phyloP scores from a whole-genome alignment of 148 eudicot species.

The Rhododendron griersonianum region DNA sequence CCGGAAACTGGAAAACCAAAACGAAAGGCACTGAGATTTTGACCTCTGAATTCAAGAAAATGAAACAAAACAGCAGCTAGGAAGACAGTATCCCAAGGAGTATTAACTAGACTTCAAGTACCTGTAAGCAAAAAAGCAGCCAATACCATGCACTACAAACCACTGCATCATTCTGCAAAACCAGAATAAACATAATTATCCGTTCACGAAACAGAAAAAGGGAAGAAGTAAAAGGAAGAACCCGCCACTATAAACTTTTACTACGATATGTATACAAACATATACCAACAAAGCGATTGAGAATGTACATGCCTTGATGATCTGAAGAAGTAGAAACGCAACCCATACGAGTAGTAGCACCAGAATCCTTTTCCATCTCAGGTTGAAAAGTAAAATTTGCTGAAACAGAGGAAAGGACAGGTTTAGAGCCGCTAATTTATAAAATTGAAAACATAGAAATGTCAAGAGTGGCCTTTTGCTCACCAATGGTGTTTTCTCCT shows the following conservation, averaged over 20 bases:
- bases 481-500: slow-evolving; percentile 67
- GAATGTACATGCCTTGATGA: slow-evolving; percentile 62
- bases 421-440: not conserved
- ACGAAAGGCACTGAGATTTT: not conserved
- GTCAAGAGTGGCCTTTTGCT: slow-evolving; percentile 21
- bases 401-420: slow-evolving; percentile 6
- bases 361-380: slow-evolving; percentile 56
- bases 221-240: not conserved
- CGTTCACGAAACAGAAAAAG: not conserved
- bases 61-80: not conserved
- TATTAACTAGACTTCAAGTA: slow-evolving; percentile 17
- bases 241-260: not conserved
- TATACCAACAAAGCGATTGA: not conserved
- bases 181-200: not conserved
- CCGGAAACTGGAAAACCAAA: slow-evolving; percentile 55
- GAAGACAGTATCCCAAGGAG: no score
- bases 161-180: slow-evolving; percentile 50
- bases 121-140: slow-evolving; percentile 76
- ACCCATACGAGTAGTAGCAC: slow-evolving; percentile 60
- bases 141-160: slow-evolving; percentile 75
- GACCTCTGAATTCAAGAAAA: not conserved
- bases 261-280: not conserved
- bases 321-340: slow-evolving; percentile 69
- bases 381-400: slow-evolving; percentile 60
- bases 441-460: not conserved